Evolutionary conservation across 75 land plant genomes (phyloP), one percentile per base, ranked within the genome.

Genomic region (Cryptomeria japonica): DNA sequence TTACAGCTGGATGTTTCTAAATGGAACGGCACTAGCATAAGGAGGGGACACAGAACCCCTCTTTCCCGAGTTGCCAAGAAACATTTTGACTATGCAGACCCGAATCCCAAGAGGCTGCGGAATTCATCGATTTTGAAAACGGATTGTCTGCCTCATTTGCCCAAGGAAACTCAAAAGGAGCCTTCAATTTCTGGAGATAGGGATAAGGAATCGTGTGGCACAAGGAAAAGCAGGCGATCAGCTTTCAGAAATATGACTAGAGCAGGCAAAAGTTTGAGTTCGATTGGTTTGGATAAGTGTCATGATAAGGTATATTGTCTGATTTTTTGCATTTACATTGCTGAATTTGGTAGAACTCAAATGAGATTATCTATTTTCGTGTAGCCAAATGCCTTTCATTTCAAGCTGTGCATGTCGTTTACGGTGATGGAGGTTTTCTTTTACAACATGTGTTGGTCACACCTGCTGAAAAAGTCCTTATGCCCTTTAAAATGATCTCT

Each of bases 211-310:
- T 22, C 83, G 44, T 22, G 3, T 42, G 13, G 83, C 83, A 80
- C 46, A 22, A 80, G 83, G n/a, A 80, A 44, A 80, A 80, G 47
- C 83, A 80, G 44, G 49, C 46, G 83, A 39, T 41, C 83, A 41
- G 47, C 15, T 80, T 80, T 80, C 25, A 44, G 47, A 22, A 44
- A 44, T 80, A 25, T 44, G n/a, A 28, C 32, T 4, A 44, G 83
- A 44, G 31, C 49, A 42, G 39, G 83, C 83, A 41, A 44, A 80
- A 41, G 49, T 42, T 19, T 28, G 83, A 28, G 28, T 44, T 80
- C 31, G 3, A 31, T 1, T 9, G 47, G 31, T 80, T 44, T 80
- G 28, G 12, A 41, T 80, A 80, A 44, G 83, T 32, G 8, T 73
- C 13, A 22, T 73, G 49, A 25, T 42, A 80, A 80, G 83, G 83